Evolutionary conservation across 768 basidiomycete species (phyloP).

Genomic region (Rhodosporidiobolus sp.): DNA sequence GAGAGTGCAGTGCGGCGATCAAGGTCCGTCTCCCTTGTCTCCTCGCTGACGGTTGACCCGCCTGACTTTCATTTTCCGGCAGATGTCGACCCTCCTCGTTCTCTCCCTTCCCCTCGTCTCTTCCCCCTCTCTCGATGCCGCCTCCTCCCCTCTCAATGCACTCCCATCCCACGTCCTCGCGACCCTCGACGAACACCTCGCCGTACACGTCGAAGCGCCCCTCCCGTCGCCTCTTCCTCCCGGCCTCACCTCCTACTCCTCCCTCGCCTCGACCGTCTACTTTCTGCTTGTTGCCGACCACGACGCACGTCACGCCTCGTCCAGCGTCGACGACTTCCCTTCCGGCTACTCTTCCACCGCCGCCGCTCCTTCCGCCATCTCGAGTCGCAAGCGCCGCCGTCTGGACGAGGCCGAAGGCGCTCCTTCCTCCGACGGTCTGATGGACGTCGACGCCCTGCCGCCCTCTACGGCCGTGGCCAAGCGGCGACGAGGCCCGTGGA

Average conservation of each 20-base stretch:
- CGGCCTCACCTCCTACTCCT: neutral
- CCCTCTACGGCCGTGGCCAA: neutral
- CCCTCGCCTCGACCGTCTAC: constrained; percentile 6
- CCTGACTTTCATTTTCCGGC: neutral
- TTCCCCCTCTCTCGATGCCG: neutral
- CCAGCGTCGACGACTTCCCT: neutral
- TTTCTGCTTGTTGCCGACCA: constrained; percentile 11
- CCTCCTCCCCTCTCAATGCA: constrained; percentile 6
- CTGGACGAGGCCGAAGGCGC: neutral
- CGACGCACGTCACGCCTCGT: constrained; percentile 1
- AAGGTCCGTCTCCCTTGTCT: neutral
- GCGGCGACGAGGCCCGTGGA: constrained; percentile 4
- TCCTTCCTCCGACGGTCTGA: constrained; percentile 22
- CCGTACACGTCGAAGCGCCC: neutral
- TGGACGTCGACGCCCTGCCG: constrained; percentile 17
- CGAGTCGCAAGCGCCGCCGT: constrained; percentile 14
- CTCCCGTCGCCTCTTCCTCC: neutral
- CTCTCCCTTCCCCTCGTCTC: constrained; percentile 2
- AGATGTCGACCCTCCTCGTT: neutral
- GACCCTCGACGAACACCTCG: neutral
- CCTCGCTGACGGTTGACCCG: neutral
- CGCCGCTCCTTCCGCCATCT: neutral
- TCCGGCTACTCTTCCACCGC: neutral
- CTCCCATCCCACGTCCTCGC: neutral
- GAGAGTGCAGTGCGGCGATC: neutral